phyloP scores from a whole-genome alignment of 768 basidiomycete species.

The Xerocomellus chrysenteron region DNA sequence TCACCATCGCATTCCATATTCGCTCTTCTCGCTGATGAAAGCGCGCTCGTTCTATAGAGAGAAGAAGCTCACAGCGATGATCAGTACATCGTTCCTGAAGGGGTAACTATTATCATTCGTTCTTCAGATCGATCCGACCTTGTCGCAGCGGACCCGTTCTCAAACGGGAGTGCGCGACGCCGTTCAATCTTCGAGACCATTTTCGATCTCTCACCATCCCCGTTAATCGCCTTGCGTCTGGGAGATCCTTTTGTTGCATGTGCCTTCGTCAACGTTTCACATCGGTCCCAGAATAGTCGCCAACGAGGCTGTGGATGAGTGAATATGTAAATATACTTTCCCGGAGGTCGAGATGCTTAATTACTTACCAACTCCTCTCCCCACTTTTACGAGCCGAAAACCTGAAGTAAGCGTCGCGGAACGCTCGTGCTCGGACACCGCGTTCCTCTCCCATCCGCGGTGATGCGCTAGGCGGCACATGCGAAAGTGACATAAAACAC shows the following conservation, averaged over 20 bases:
- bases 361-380: not conserved
- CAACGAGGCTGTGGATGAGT: constrained; percentile 2
- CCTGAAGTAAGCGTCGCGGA: constrained; percentile 25
- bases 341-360: not conserved
- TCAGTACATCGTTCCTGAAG: constrained; percentile 9
- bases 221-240: constrained; percentile 1
- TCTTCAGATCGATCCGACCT: constrained; percentile 22
- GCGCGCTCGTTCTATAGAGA: constrained; percentile 2
- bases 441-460: constrained; percentile 12
- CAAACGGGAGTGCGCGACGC: constrained; percentile 4
- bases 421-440: constrained; percentile 8
- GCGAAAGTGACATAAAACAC: constrained; percentile 4
- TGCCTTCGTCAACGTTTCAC: constrained; percentile 5
- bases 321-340: constrained; percentile 6
- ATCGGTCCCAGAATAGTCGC: not conserved
- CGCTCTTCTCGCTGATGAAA: not conserved
- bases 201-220: constrained; percentile 3
- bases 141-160: constrained; percentile 13
- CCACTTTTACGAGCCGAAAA: not conserved
- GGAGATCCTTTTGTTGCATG: not conserved
- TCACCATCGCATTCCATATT: not conserved
- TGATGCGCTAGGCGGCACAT: constrained; percentile 6
- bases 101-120: constrained; percentile 9
- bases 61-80: constrained; percentile 7
- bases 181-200: constrained; percentile 15